These are phyloP conservation scores for Vigna radiata DNA, from an alignment of 306 rosid species.

Conservation along the genomic window DNA sequence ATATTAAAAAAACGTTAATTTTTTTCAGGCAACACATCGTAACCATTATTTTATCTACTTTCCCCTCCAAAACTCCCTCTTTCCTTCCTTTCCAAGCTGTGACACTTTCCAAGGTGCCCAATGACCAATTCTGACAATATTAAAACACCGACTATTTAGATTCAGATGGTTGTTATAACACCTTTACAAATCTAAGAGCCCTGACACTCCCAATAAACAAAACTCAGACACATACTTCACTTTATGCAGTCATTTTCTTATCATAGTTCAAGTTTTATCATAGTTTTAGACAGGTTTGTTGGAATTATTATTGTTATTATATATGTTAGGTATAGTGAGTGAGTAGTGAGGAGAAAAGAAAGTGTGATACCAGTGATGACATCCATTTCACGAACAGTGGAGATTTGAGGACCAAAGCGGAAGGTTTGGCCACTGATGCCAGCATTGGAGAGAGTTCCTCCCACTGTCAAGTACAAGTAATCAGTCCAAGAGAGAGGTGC, in stretches of 20 bases:
- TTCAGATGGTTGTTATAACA: neutral
- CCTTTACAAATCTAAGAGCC: neutral
- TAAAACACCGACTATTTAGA: neutral
- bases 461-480: conserved; percentile 69
- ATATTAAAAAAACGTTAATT: neutral
- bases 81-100: conserved; percentile 24
- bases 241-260: no score
- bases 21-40: neutral
- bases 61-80: neutral
- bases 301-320: no score
- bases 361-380: conserved; percentile 60
- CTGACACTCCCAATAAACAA: neutral
- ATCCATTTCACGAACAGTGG: conserved; percentile 66
- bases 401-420: conserved; percentile 78
- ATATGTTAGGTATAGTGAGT: neutral
- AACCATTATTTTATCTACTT: neutral
- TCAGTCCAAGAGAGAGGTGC: conserved; percentile 82
- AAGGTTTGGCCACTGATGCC: conserved; percentile 80
- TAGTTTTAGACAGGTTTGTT: no score
- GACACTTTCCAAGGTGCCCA: conserved; percentile 21
- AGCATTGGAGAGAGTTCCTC: conserved; percentile 83
- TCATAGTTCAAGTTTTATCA: no score
- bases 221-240: no score
- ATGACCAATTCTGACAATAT: neutral
- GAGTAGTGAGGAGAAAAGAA: neutral